Base-by-base conservation (phyloP, 345 rosid genomes). In the Populus tremula region DNA sequence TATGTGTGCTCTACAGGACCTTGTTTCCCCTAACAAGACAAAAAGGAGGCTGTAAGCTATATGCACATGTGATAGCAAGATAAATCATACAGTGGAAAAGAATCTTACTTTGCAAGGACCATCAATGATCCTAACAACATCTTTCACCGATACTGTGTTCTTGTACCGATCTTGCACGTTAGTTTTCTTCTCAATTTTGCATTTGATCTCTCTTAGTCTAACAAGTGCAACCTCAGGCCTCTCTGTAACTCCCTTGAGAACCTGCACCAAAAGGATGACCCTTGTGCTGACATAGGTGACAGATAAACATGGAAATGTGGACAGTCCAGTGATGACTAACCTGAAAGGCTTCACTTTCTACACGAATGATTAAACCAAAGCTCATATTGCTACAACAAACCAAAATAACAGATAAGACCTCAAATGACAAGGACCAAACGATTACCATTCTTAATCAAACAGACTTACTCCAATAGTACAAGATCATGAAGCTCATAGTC, bases 401-500 rank as follows among this genome's bases (percentile, higher is more conserved):
- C 65, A 18, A 78, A 62, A 54, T n/a, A 61, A 86, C 29, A 73
- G 16, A 41, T 80, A 41, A 81, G 79, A 72, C 7, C 29, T 41
- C 45, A 71, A 69, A 56, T 39, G 18, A 71, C n/a, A 67, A 71
- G 10, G 35, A 81, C 14, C 35, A 64, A 64, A 59, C 17, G 43
- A 71, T 41, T 31, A 73, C 49, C 41, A 67, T 38, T 53, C 78
- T 70, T 39, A 56, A 67, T 65, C 9, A n/a, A 70, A 62, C 70
- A 64, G 80, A 27, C 98, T 84, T 90, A 96, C 99, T 93, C 99
- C 75, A 96, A 82, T 53, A 91, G 85, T 77, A 93, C 98, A 82
- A 96, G 95, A 80, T 96, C 99, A 83, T 89, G 98, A 81, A 96
- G 98, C 87, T 96, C 99, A 67, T 87, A 96, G 68, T 92, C 97